Base-by-base conservation (phyloP, 2,329 filamentous ascomycete species). In the Aspergillus sp. region DNA sequence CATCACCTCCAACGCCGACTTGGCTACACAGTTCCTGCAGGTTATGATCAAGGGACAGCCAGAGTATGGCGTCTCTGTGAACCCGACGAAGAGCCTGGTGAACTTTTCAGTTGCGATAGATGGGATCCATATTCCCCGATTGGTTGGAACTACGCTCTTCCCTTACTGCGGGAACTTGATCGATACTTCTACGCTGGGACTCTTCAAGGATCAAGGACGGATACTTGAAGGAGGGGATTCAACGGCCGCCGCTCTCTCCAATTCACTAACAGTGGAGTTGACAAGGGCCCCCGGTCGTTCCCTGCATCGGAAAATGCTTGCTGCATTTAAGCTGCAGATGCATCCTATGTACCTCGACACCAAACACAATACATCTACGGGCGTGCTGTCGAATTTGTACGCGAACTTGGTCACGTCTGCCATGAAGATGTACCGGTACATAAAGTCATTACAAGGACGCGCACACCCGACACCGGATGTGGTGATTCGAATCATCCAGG, bases 91-190 rank as follows among this genome's bases (percentile, higher is more conserved):
- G 70, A 93, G 84, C 32, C 72, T 95, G 43, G 80, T 85, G 43
- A 98, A 95, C 63, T 97, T 97, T 61, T 79, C 86, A 13, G 71
- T 85, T 38, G 60, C 60, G 0, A 68, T 90, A 33, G 67, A 76
- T 28, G 81, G 76, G 0, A 59, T 62, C 6, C 63, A 69, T 28
- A 75, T 87, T 33, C 70, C 73, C 4, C 73, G 75, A 33, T 57
- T 80, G 33, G 56, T 64, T 51, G 71, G 69, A 47, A 62, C 61
- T 1, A 56, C 49, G 6, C 50, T 61, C 26, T 97, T 98, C 61
- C 89, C 91, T 0, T 98, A 95, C 65, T 97, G 93, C 59, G 93
- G 93, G 33, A 80, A 81, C 34, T 65, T 81, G 11, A 89, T 98
- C 54, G 73, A 95, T 59, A 87, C 82, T 12, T 69, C 68, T 40